Evolutionary conservation across 306 rosid genomes (phyloP), one percentile per base, ranked within the genome.

Genomic region (Datisca glomerata): DNA sequence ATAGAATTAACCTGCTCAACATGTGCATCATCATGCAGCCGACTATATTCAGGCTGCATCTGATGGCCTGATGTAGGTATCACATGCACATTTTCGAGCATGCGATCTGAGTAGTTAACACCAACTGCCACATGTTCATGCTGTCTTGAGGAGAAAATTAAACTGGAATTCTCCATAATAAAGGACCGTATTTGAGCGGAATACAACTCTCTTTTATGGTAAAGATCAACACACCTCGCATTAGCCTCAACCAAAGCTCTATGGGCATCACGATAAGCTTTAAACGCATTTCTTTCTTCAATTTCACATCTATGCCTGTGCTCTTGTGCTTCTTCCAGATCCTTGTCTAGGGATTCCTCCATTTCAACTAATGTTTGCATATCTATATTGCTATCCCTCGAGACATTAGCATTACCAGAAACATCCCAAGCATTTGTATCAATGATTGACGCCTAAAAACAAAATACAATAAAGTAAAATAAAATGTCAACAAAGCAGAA

Each of bases 251-350:
- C 58, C 71, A 79, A 70, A 49, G 71, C 75, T 70, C 94, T 74
- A 52, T 83, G 97, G 32, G 94, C 83, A 60, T 75, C 83, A 53
- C 72, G 82, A 71, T 83, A 83, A 76, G 53, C 75, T 79, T 64
- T 79, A 59, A 79, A 71, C 57, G 94, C 89, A 65, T 74, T 76
- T 72, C 93, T 77, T 72, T 83, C 97, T 63, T 76, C 89, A 57
- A 80, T 65, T 79, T 87, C 97, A 61, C 94, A 87, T 49, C 29
- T 70, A 51, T 55, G 85, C 61, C 93, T 67, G 55, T 47, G 72
- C 47, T 72, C 89, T 70, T 79, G 97, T 43, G 93, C 97, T 60
- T 87, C 80, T 74, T 83, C 93, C 59, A 87, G 83, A 52, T 74
- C 92, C 76, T 69, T 87, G 67, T 83, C 97, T 27, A 87, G 51